Conservation (phyloP, 495 filamentous ascomycete genomes). For the Cercophora sp. region DNA sequence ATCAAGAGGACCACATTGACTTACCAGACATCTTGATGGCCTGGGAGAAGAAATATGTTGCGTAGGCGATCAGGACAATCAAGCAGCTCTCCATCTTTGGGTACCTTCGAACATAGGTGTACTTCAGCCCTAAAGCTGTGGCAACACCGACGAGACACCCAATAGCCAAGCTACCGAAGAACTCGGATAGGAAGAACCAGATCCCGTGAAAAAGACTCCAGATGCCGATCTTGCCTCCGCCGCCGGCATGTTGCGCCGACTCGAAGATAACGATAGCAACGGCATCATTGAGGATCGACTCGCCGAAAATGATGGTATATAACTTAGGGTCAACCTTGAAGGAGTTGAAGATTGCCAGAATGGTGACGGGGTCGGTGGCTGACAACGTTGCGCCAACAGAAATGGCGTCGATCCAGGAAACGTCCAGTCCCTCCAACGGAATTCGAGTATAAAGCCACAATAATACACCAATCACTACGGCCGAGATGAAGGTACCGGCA, state of each 20-base stretch:
- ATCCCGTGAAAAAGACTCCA: conserved; percentile 82
- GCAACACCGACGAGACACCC: conserved; percentile 81
- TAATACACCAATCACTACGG: conserved; percentile 82
- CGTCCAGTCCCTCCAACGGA: conserved; percentile 75
- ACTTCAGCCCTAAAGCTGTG: conserved; percentile 84
- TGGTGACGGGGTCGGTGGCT: conserved; percentile 94
- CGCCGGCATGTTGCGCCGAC: conserved; percentile 79
- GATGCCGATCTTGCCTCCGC: conserved; percentile 58
- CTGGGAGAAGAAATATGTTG: conserved; percentile 95
- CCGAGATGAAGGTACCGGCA: conserved; percentile 94
- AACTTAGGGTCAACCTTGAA: conserved; percentile 99
- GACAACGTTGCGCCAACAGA: conserved; percentile 94
- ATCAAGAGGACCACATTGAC: conserved; percentile 17
- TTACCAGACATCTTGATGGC: conserved; percentile 90
- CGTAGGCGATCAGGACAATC: conserved; percentile 89
- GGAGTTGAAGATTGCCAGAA: conserved; percentile 96
- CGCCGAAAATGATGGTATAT: conserved; percentile 97
- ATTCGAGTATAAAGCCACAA: conserved; percentile 86
- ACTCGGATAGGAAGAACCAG: conserved; percentile 90
- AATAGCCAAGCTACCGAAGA: conserved; percentile 89
- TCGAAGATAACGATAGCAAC: conserved; percentile 98
- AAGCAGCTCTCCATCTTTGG: conserved; percentile 96
- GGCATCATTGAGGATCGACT: conserved; percentile 96
- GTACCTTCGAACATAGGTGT: conserved; percentile 84
- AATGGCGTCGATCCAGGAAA: conserved; percentile 89